phyloP scores from a whole-genome alignment of 2,329 filamentous ascomycete species.

The Ploettnerulaceae sp. region DNA sequence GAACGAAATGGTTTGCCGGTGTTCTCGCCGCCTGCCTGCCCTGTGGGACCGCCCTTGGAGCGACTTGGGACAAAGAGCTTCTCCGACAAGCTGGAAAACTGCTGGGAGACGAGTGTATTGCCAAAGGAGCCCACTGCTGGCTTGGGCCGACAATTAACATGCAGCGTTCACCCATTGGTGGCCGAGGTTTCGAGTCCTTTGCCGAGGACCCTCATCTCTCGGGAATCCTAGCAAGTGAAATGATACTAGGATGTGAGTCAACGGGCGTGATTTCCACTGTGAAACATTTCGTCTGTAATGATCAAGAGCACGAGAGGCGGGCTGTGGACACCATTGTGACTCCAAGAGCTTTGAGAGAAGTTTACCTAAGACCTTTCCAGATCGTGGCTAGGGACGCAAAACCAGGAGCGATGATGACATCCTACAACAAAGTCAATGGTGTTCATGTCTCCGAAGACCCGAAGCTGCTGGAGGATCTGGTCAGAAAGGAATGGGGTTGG shows the following conservation, averaged over 20 bases:
- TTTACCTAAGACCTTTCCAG: conserved; percentile 55
- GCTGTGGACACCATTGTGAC: conserved; percentile 51
- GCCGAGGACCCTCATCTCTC: conserved; percentile 54
- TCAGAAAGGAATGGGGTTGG: conserved; percentile 55
- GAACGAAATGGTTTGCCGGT: conserved; percentile 64
- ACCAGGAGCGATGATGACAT: conserved; percentile 54
- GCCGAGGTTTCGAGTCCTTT: conserved; percentile 55
- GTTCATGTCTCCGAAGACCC: conserved; percentile 50
- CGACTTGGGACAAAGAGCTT: conserved; percentile 52
- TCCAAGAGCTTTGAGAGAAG: conserved; percentile 52
- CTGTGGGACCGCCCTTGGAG: conserved; percentile 52
- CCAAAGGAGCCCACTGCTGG: conserved; percentile 44
- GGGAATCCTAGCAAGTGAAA: conserved; percentile 48
- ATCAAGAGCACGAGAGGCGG: conserved; percentile 55
- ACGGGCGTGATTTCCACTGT: conserved; percentile 52
- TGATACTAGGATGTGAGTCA: conserved; percentile 52
- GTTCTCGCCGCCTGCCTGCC: conserved; percentile 56
- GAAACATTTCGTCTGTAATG: conserved; percentile 59
- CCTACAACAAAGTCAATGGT: conserved; percentile 56
- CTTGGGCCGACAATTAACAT: conserved; percentile 60
- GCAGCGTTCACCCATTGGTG: conserved; percentile 55
- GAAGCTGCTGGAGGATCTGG: conserved; percentile 45
- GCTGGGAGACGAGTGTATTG: conserved; percentile 49
- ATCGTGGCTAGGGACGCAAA: conserved; percentile 47
- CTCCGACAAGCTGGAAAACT: conserved; percentile 46